Base-by-base conservation (phyloP, 78 protist species). In the Andalucia godoyi region DNA sequence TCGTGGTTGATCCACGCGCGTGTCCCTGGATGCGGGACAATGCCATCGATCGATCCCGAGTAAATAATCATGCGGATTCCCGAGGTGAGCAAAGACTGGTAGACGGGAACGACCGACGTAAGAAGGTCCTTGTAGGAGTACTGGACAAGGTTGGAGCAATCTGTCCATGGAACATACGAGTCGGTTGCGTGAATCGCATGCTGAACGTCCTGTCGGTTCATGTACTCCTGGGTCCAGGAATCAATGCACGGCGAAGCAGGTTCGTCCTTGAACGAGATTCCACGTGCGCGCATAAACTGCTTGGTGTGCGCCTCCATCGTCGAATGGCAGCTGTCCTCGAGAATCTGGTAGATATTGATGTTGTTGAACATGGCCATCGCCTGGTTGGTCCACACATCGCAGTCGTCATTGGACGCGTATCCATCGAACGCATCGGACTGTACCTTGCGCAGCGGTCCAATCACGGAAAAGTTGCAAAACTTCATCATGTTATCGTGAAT, bases 21-120 rank as follows among this genome's bases (percentile, higher is more conserved):
- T 29, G 77, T 60, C 54, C 70, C 77, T 17, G 41, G n/a, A 8
- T 58, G 37, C 36, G 77, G 34, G 25, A 63, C n/a, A 15, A 58
- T 38, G 33, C 68, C 53, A 57, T 72, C 76, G 15, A 33, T 43
- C 50, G 41, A 67, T 27, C 69, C 77, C 25, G 43, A 30, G 59
- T 57, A 70, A 21, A 70, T 37, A 47, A 46, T 27, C 36, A 70
- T 58, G 15, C 38, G 38, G 41, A 57, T 2, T 43, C 34, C n/a
- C 38, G 29, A 6, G 25, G 32, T 1, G 17, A 18, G 4, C 42
- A 52, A 47, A 18, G 1, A 2, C 27, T 52, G n/a, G 62, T 49
- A 60, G 29, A 38, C 2, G 9, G 70, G 70, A 23, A 72, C n/a
- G 54, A 72, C 29, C 29, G 51, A 18, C 13, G 57, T 40, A 32